Evolutionary conservation across 305 asterid species (phyloP), one percentile per base, ranked within the genome.

Genomic region (Salvia sclarea): DNA sequence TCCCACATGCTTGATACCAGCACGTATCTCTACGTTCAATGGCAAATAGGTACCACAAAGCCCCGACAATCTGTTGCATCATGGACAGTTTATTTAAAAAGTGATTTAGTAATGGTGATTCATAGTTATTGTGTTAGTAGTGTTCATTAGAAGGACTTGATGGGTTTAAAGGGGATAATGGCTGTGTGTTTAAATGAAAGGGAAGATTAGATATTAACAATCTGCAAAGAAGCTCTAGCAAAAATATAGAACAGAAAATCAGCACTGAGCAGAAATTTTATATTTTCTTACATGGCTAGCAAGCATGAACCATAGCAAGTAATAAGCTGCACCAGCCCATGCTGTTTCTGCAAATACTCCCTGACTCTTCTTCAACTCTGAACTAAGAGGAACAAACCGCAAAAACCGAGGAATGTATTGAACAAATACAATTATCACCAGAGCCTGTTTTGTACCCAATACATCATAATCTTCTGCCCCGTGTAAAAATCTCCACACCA

Each of bases 301-400:
- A 50, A 94, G 97, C 79, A 91, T 12, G 78, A 89, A 94, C 98
- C 96, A 91, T 56, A 91, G 55, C 81, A 94, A 72, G 76, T 94
- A 94, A 71, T 86, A 91, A 33, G 95, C 98, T 31, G 99, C 99
- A 65, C 99, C 99, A 65, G 98, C 98, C 99, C 98, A 91, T 37
- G 99, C 99, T 13, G 96, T 85, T 79, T 94, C 99, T 16, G 98
- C 99, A 73, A 94, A 91, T 48, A 85, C 97, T 10, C 99, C 99
- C 0, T 96, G 92, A 45, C 95, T 83, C 81, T 89, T 94, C 78
- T 91, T 94, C 82, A 94, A 69, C 80, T 94, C 98, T 3, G 99
- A 91, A 77, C 75, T 81, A 44, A 94, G 84, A 28, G 99, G 99
- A 40, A 91, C 17, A 69, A 94, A 78, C 47, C 98, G 83, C 73